These are phyloP conservation scores for Globisporangium orthogonon DNA, from an alignment of 352 stramenopile genomes.

Conservation along the genomic window DNA sequence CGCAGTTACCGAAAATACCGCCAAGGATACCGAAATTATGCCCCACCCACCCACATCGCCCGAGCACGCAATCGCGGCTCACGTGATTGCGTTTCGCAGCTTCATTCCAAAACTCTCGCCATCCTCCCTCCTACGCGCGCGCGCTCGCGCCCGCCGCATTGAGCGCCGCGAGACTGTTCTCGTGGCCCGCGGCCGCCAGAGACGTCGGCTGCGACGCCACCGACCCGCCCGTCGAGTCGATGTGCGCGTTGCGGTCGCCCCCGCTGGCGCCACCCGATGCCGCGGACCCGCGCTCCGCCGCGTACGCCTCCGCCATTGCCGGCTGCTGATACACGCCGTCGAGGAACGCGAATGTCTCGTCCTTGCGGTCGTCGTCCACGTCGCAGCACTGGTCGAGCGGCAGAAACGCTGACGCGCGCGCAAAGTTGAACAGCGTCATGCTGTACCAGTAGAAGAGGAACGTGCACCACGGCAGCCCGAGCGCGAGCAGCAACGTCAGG, in stretches of 20 bases:
- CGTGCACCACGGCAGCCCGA: constrained; percentile 39
- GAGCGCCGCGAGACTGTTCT: constrained; percentile 31
- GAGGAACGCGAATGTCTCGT: constrained; percentile 52
- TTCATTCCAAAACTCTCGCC: no score
- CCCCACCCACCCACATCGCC: no score
- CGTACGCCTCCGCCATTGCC: constrained; percentile 36
- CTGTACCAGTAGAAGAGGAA: constrained; percentile 65
- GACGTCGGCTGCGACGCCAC: constrained; percentile 26
- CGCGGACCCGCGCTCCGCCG: neutral
- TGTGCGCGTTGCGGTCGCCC: constrained; percentile 12
- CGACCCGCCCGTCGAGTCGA: constrained; percentile 15
- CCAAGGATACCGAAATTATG: no score
- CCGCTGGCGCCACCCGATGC: neutral
- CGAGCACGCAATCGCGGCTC: no score
- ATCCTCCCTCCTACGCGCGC: no score
- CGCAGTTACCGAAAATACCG: no score
- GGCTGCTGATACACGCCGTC: constrained; percentile 66
- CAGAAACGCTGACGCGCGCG: constrained; percentile 40
- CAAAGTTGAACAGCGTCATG: constrained; percentile 38
- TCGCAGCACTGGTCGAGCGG: constrained; percentile 61
- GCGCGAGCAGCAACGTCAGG: constrained; percentile 30
- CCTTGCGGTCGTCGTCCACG: constrained; percentile 46
- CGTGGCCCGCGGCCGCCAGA: constrained; percentile 19
- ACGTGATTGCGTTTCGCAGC: no score
- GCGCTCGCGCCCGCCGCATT: constrained; percentile 25